phyloP scores from a whole-genome alignment of 371 early-diverging fungal genomes.

The Mucor indicus region DNA sequence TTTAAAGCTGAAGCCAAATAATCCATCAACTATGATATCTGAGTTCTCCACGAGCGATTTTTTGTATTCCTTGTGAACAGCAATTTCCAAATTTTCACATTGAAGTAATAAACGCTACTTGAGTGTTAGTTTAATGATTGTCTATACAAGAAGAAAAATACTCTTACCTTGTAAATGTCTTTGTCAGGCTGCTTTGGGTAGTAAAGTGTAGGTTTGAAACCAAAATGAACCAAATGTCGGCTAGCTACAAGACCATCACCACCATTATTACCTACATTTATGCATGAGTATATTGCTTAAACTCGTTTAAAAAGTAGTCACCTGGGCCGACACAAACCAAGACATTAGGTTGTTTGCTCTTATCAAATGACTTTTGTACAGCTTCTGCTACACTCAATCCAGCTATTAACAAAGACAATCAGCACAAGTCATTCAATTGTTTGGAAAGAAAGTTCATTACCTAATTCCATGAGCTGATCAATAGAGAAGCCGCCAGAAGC shows the following conservation, averaged over 20 bases:
- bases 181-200: slow-evolving; percentile 76
- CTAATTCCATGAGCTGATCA: slow-evolving; percentile 87
- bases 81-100: slow-evolving; percentile 64
- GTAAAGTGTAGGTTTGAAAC: slow-evolving; percentile 73
- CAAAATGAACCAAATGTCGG: slow-evolving; percentile 85
- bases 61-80: slow-evolving; percentile 41
- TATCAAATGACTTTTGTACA: slow-evolving; percentile 67
- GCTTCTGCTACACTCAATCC: slow-evolving; percentile 89
- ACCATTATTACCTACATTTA: slow-evolving; percentile 76
- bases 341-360: slow-evolving; percentile 47
- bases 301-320: no score
- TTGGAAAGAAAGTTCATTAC: no score
- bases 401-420: no score
- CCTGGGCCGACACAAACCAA: slow-evolving; percentile 84
- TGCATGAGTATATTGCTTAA: not conserved
- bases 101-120: slow-evolving; percentile 63
- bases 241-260: slow-evolving; percentile 93
- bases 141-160: no score
- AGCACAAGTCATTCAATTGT: no score
- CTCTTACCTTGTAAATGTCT: slow-evolving; percentile 62
- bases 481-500: slow-evolving; percentile 78
- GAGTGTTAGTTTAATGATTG: no score
- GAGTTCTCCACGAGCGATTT: slow-evolving; percentile 12
- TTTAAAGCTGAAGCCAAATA: slow-evolving; percentile 92
- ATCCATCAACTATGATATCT: slow-evolving; percentile 80